These are phyloP conservation scores for Earliella scabrosa DNA, from an alignment of 1,284 basidiomycete genomes.

Conservation along the genomic window DNA sequence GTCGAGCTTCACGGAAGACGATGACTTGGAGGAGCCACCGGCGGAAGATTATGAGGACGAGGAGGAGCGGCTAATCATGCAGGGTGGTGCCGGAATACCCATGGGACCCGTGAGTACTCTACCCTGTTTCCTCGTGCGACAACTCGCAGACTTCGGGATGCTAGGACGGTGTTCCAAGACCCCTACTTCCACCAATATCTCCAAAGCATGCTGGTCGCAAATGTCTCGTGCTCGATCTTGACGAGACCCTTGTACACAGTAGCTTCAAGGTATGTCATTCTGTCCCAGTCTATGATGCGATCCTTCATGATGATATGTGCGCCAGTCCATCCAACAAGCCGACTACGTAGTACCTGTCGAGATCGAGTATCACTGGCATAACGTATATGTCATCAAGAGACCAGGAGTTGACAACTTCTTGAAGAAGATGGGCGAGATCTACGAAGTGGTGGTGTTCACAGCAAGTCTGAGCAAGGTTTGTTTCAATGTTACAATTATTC, in stretches of 20 bases:
- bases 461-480: conserved; percentile 93
- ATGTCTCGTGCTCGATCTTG: conserved; percentile 93
- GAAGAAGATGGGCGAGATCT: conserved; percentile 97
- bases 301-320: neutral
- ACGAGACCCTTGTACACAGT: conserved; percentile 95
- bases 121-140: neutral
- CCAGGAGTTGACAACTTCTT: conserved; percentile 98
- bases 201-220: conserved; percentile 83
- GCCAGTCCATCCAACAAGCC: conserved; percentile 90
- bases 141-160: neutral
- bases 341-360: conserved; percentile 99
- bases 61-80: conserved; percentile 77
- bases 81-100: conserved; percentile 85
- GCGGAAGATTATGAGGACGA: conserved; percentile 75
- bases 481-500: conserved; percentile 16
- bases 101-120: conserved; percentile 65
- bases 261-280: conserved; percentile 78
- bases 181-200: conserved; percentile 80
- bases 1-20: conserved; percentile 50
- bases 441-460: conserved; percentile 98
- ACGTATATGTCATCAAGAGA: conserved; percentile 98
- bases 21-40: conserved; percentile 49
- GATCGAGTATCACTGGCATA: conserved; percentile 98
- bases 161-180: conserved; percentile 84
- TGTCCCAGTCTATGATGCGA: neutral